Conservation (phyloP, 176 grass and related monocot species). For the Stipa capillata region DNA sequence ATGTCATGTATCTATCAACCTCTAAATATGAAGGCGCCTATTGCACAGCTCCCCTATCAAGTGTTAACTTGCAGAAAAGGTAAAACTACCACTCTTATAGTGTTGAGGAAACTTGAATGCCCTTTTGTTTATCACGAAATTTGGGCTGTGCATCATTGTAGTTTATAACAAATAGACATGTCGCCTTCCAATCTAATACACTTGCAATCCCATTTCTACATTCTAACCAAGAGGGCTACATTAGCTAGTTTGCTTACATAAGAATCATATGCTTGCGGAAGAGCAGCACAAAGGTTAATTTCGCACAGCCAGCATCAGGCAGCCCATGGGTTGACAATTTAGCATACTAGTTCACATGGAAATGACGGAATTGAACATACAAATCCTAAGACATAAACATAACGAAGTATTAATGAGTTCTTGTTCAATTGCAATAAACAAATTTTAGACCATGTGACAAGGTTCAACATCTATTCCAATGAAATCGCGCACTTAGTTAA, state of each 20-base stretch:
- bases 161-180: not conserved
- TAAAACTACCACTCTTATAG: not conserved
- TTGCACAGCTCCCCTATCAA: not conserved
- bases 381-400: not conserved
- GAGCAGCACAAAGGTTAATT: not conserved
- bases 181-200: not conserved
- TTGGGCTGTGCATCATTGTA: not conserved
- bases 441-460: not conserved
- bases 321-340: not conserved
- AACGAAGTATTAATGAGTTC: not conserved
- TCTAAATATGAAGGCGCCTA: not conserved
- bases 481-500: not conserved
- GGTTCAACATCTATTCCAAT: not conserved
- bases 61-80: too few species aligned
- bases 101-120: not conserved
- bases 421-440: not conserved
- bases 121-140: not conserved
- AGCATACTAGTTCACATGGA: not conserved
- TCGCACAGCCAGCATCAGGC: not conserved
- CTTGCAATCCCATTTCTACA: not conserved
- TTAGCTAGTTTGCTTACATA: too few species aligned
- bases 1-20: not conserved
- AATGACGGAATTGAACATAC: not conserved
- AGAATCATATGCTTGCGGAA: not conserved
- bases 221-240: not conserved